Evolutionary conservation across 306 rosid genomes (phyloP), one percentile per base, ranked within the genome.

Genomic region (Calophaca sinica): DNA sequence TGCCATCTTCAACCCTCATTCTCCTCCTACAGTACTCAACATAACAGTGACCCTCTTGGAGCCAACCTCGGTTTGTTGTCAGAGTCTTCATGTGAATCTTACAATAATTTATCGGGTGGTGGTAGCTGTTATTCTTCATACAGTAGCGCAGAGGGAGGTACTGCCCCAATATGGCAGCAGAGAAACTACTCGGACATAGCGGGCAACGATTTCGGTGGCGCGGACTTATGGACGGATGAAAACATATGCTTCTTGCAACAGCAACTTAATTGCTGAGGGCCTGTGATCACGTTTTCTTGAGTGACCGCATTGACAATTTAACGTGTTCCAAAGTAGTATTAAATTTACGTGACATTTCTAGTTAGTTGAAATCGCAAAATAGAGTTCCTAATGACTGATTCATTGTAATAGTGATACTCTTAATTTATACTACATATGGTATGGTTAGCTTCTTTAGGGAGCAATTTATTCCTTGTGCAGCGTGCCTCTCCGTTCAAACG

Each of bases 211-310:
- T 77, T 81, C 15, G 80, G 77, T 41, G 88, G 82, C 45, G 87
- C 77, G 8, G 90, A 84, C 59, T 68, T 84, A 31, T 89, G 96
- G 97, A 79, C 82, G 2, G 90, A 88, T 44, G 93, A 92, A 68
- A 87, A 88, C 49, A 81, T 83, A 55, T 81, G 82, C 72, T 89
- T 91, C 81, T 48, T 82, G 75, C 85, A 77, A n/a, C 85, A 82
- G 6, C 85, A 77, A 67, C 79, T 20, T 20, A 0, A 20, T 20
- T 20, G 26, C 26, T 20, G 26, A 20, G 26, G 1, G 26, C 26
- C 1, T 44, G 20, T 59, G 46, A 51, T 31, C 42, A 0, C 55
- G 9, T 42, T 20, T 12, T 52, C 38, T 33, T 64, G 8, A 38
- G 4, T 3, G 4, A 2, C 59, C 2, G 26, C 48, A 59, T 15